phyloP scores from a whole-genome alignment of 2,329 filamentous ascomycete genomes.

The Aspergillus pseudoglaucus region DNA sequence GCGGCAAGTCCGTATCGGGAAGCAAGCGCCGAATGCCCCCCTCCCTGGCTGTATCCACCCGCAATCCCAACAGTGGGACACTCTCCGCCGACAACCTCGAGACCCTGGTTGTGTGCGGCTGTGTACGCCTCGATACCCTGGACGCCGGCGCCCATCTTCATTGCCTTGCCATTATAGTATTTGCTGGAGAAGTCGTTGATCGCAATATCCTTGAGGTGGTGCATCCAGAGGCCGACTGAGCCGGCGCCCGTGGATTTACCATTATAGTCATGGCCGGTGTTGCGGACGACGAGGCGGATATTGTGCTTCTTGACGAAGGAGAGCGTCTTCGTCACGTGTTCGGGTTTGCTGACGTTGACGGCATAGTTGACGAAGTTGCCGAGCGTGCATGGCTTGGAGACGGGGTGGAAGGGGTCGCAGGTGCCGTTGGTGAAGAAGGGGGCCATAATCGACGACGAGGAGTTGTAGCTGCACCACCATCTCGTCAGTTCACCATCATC shows the following conservation, averaged over 20 bases:
- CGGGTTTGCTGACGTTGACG: constrained; percentile 26
- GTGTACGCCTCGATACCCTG: constrained; percentile 46
- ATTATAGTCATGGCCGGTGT: constrained; percentile 38
- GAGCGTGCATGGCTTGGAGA: constrained; percentile 21
- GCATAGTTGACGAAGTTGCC: constrained; percentile 28
- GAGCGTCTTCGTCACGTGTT: constrained; percentile 18
- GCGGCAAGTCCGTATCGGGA: constrained; percentile 53
- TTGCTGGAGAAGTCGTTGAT: constrained; percentile 28
- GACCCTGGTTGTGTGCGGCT: constrained; percentile 38
- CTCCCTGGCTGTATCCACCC: constrained; percentile 56
- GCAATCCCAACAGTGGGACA: constrained; percentile 51
- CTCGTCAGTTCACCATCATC: not conserved
- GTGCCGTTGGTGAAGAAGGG: constrained; percentile 34
- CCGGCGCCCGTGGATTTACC: constrained; percentile 59
- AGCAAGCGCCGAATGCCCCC: constrained; percentile 51
- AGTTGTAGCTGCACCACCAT: constrained; percentile 51
- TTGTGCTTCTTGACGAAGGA: constrained; percentile 43
- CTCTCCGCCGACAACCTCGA: constrained; percentile 51
- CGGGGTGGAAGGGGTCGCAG: constrained; percentile 37
- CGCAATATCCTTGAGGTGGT: constrained; percentile 24
- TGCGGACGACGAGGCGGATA: constrained; percentile 44
- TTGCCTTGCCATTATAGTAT: constrained; percentile 46
- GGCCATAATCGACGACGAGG: constrained; percentile 34
- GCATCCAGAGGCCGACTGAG: constrained; percentile 28
- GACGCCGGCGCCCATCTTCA: constrained; percentile 52